Base-by-base conservation (phyloP, 176 grass and related monocot species). In the Hyparrhenia diplandra region DNA sequence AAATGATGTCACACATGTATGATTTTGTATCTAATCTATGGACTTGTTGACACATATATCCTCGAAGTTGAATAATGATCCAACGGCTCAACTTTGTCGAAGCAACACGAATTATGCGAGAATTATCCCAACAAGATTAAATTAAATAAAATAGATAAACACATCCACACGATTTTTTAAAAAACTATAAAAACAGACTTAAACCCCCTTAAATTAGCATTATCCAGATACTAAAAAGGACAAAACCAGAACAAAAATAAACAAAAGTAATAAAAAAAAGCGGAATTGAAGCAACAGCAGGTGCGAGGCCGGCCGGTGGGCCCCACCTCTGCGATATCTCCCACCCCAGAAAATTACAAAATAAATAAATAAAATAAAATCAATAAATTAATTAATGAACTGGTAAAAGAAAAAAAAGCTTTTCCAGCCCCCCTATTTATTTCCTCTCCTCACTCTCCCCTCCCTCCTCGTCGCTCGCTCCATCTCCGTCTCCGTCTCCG, bases 381-480 rank as follows among this genome's bases (percentile, higher is more conserved):
- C 2, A n/a, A n/a, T n/a, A n/a, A 41, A 16, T 24, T 11, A 59
- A 4, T 1, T 6, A 35, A 62, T 4, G 37, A 80, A 16, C 3
- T 9, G 8, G 24, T 60, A 71, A 81, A n/a, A n/a, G n/a, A n/a
- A n/a, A n/a, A 40, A 70, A 71, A 37, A 46, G 18, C 24, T 80
- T 43, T 55, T 0, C 21, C 0, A 12, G 12, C 75, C 12, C 24
- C 75, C 32, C 62, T 86, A 81, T 86, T 86, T 68, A 86, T 84
- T 67, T 60, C 18, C 52, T 57, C 23, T 80, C 41, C 69, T 45
- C 13, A 31, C 39, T 80, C 76, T n/a, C 76, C 71, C 64, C 8
- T 64, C 49, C 17, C 52, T n/a, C 67, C 21, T 71, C 73, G 57
- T 13, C 23, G 5, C 57, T 13, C 24, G 24, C 23, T 55, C 2